Base-by-base conservation (phyloP, 1,284 basidiomycete species). In the Trichosporon inkin region DNA sequence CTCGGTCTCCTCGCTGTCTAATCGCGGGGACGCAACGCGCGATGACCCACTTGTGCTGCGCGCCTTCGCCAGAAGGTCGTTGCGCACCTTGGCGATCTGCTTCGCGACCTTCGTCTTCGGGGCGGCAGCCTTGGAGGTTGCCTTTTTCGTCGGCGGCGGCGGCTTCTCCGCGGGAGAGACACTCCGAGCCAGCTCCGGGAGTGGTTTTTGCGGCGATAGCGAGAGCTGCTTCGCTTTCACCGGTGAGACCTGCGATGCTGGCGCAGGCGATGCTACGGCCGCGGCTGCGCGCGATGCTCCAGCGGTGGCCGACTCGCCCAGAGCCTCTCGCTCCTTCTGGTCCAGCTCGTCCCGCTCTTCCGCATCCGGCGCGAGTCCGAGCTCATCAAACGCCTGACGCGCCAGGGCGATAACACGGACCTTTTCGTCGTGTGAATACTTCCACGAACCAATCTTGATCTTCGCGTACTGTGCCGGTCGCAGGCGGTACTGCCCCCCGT, bases 381-480 rank as follows among this genome's bases (percentile, higher is more conserved):
- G 61, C 56, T 74, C 71, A 60, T 77, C 75, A 54, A 74, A 75
- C 22, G 74, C 74, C 58, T 68, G 67, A 17, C 65, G 63, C 16
- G 74, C 75, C 6, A 73, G 60, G 20, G 56, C 36, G 16, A 72
- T 64, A 13, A 77, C 70, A 37, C 49, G 58, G n/a, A 62, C 57
- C 41, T 69, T 68, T 51, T 77, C 74, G 10, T 67, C 69, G 37
- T 68, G 66, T 0, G 73, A 70, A 61, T 75, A 77, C 59, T 66
- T 69, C 53, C 67, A 64, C 7, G 57, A 65, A 37, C 62, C 67
- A n/a, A 77, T 64, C 59, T 77, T 77, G 71, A 77, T 69, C 60
- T 75, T 74, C 40, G 70, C 60, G 57, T 77, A 77, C 55, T 77
- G 74, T 8, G 62, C 57, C 6, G 75, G 72, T 3, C 64, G 64